These are phyloP conservation scores for Oxyria digyna DNA, from an alignment of 148 eudicot genomes.

Conservation along the genomic window DNA sequence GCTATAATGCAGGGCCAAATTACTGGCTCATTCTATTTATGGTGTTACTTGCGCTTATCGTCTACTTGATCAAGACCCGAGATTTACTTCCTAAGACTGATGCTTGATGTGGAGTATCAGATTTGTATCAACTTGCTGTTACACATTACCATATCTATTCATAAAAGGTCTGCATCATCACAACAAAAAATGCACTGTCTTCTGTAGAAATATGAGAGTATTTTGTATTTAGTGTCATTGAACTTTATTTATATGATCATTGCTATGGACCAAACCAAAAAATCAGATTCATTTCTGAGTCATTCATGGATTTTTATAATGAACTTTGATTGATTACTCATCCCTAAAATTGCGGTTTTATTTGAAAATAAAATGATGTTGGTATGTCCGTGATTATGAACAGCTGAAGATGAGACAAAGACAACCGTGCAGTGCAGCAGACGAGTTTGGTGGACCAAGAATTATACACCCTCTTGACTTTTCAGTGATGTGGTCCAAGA, in stretches of 20 bases:
- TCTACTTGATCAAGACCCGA: constrained; percentile 16
- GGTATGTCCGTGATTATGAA: not conserved
- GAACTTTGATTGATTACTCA: too few relatives aligned
- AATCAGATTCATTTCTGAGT: not conserved
- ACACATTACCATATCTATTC: too few relatives aligned
- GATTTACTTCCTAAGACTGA: constrained; percentile 9
- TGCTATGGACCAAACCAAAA: not conserved
- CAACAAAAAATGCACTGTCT: not conserved
- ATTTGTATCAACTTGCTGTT: not conserved
- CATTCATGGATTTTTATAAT: not conserved
- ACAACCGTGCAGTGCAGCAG: not conserved
- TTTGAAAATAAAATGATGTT: not conserved
- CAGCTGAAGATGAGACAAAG: not conserved
- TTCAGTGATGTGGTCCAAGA: not conserved
- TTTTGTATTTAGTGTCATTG: not conserved
- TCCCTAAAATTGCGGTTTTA: too few relatives aligned
- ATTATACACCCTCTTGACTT: not conserved
- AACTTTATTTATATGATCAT: not conserved
- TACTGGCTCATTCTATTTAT: constrained; percentile 27
- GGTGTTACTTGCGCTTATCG: constrained; percentile 18
- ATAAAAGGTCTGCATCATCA: too few relatives aligned
- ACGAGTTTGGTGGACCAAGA: not conserved
- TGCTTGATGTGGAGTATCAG: not conserved
- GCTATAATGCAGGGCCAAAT: constrained; percentile 22
- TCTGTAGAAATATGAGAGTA: not conserved